Conservation (phyloP, 108 stramenopile genomes). For the Cyclostephanos invisitatus region DNA sequence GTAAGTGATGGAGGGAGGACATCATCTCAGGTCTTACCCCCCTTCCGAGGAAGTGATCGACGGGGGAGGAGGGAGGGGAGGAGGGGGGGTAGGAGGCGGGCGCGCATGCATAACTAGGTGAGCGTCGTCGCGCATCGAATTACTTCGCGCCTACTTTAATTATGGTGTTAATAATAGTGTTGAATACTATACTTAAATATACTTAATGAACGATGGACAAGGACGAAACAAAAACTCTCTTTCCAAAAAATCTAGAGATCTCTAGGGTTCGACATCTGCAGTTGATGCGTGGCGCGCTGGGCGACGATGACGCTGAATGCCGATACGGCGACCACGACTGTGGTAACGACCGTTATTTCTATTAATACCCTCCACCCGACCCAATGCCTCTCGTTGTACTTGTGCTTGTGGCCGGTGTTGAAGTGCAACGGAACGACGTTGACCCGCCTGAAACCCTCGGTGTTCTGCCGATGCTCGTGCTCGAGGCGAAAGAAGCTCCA, state of each 20-base stretch:
- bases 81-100: no score
- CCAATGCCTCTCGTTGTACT: slow-evolving; percentile 65
- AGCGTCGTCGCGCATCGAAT: no score
- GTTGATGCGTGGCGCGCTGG: slow-evolving; percentile 55
- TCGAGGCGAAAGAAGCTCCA: slow-evolving; percentile 94
- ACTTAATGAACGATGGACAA: no score
- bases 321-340: slow-evolving; percentile 62
- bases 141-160: not conserved
- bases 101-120: no score
- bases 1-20: no score
- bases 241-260: not conserved
- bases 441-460: slow-evolving; percentile 78
- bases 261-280: slow-evolving; percentile 15
- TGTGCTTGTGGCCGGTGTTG: slow-evolving; percentile 84
- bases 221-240: no score
- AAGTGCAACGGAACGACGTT: slow-evolving; percentile 90
- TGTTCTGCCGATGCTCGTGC: slow-evolving; percentile 86
- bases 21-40: no score
- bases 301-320: slow-evolving; percentile 80
- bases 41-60: no score
- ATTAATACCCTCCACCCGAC: slow-evolving; percentile 69
- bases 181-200: not conserved
- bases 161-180: not conserved
- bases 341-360: slow-evolving; percentile 70
- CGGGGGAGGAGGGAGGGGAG: no score